These are phyloP conservation scores for Alternaria dauci DNA, from an alignment of 2,329 filamentous ascomycete genomes.

Conservation along the genomic window DNA sequence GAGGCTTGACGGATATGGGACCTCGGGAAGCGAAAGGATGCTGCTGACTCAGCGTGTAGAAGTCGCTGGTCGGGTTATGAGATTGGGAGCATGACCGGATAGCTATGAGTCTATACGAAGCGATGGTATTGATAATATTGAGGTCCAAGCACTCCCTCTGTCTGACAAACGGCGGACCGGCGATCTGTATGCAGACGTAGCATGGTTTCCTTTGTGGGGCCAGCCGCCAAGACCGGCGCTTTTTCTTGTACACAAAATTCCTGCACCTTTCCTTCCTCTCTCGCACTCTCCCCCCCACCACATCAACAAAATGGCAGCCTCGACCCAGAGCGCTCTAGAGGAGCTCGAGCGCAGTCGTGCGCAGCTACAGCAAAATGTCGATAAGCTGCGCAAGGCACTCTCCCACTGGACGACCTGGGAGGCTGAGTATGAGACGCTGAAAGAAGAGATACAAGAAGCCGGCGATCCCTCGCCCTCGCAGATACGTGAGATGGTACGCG, in stretches of 20 bases:
- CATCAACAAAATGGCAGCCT: conserved; percentile 33
- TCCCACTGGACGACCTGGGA: conserved; percentile 92
- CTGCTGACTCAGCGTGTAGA: conserved; percentile 27
- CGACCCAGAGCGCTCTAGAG: conserved; percentile 62
- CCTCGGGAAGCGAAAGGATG: background rate
- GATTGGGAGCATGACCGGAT: background rate
- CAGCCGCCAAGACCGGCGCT: conserved; percentile 30
- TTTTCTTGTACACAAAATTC: conserved; percentile 19
- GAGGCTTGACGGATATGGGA: background rate
- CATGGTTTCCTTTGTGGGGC: conserved; percentile 25
- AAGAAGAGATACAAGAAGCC: conserved; percentile 74
- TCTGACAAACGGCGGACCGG: background rate
- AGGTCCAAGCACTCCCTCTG: background rate
- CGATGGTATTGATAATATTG: background rate
- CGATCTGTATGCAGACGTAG: conserved; percentile 5
- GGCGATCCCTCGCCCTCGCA: conserved; percentile 35
- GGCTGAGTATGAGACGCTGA: conserved; percentile 87
- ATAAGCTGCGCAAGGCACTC: conserved; percentile 76
- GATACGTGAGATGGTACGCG: conserved; percentile 59
- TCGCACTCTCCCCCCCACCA: conserved; percentile 4
- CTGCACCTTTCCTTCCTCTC: conserved; percentile 1
- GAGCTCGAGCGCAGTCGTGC: conserved; percentile 78
- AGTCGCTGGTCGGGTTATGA: conserved; percentile 1
- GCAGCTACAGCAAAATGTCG: conserved; percentile 77
- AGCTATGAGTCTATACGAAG: background rate